These are phyloP conservation scores for Aphanomyces cochlioides DNA, from an alignment of 352 stramenopile species.

Conservation along the genomic window DNA sequence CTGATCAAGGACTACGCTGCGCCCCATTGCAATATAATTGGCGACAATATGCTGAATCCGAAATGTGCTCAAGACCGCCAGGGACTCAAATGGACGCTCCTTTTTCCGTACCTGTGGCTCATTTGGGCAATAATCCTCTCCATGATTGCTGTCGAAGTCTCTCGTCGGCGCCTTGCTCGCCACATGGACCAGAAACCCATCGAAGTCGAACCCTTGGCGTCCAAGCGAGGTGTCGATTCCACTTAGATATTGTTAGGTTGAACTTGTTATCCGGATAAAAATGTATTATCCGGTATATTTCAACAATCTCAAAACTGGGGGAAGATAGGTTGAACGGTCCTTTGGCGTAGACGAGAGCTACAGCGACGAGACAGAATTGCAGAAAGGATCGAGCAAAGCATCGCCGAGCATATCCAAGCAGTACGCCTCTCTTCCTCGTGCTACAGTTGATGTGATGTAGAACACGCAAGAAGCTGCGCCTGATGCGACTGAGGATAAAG, in stretches of 20 bases:
- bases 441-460: too few relatives aligned
- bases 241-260: conserved; percentile 7
- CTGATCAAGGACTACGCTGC: conserved; percentile 90
- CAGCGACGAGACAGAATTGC: conserved; percentile 7
- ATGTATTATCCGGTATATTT: neutral
- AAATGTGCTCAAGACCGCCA: conserved; percentile 53
- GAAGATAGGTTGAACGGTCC: neutral
- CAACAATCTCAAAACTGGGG: neutral
- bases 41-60: conserved; percentile 60
- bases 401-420: neutral
- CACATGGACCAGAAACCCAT: neutral
- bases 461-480: neutral
- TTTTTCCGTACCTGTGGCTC: conserved; percentile 75
- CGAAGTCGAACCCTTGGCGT: neutral
- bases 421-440: neutral
- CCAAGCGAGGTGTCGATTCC: neutral
- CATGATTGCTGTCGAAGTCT: conserved; percentile 2
- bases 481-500: neutral
- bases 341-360: neutral
- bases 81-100: conserved; percentile 66
- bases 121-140: conserved; percentile 57
- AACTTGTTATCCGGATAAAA: neutral
- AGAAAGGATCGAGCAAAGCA: conserved; percentile 3
- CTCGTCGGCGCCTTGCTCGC: neutral
- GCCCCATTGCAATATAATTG: conserved; percentile 75